Percentiles rank a stretch among this genome's conserved stretches.
Evolutionary conservation across 176 grass and related monocot genomes (phyloP).

Genomic region (bread wheat (Triticum aestivum)): DNA sequence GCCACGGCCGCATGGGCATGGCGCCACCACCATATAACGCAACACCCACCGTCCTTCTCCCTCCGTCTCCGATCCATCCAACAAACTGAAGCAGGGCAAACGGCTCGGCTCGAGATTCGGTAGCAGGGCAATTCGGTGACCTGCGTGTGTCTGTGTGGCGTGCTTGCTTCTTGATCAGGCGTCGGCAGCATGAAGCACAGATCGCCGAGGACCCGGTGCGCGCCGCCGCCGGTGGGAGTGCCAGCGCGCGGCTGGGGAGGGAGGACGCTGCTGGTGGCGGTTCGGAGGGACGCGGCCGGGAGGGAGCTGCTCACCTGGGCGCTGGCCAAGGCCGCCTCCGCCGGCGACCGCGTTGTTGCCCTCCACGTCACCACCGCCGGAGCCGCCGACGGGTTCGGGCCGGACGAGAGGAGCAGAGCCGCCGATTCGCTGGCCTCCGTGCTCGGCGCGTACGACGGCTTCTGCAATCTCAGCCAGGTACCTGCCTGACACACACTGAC

Average conservation of each 20-base stretch:
- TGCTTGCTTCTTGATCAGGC: neutral
- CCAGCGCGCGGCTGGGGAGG: neutral
- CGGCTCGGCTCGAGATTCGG: neutral
- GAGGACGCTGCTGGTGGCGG: slow-evolving; percentile 66
- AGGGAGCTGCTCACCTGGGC: slow-evolving; percentile 81
- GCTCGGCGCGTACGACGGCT: slow-evolving; percentile 59
- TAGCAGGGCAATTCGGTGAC: neutral
- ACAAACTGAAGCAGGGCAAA: neutral
- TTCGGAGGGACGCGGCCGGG: slow-evolving; percentile 59
- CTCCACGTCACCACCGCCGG: slow-evolving; percentile 46
- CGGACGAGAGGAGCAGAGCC: neutral
- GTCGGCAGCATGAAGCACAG: slow-evolving; percentile 29
- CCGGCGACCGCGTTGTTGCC: slow-evolving; percentile 64
- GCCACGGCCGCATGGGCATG: neutral
- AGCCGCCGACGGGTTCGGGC: neutral
- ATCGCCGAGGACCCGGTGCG: neutral
- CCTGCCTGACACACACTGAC: neutral
- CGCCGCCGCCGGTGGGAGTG: neutral
- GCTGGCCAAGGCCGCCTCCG: slow-evolving; percentile 64
- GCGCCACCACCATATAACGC: slow-evolving; percentile 29
- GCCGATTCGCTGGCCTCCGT: slow-evolving; percentile 38
- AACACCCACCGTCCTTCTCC: neutral
- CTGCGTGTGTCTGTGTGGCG: no score
- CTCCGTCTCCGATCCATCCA: neutral
- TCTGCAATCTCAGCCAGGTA: slow-evolving; percentile 81